Evolutionary conservation across 805 yeast genomes (phyloP).

Genomic region (Blastobotrys chiropterorum): DNA sequence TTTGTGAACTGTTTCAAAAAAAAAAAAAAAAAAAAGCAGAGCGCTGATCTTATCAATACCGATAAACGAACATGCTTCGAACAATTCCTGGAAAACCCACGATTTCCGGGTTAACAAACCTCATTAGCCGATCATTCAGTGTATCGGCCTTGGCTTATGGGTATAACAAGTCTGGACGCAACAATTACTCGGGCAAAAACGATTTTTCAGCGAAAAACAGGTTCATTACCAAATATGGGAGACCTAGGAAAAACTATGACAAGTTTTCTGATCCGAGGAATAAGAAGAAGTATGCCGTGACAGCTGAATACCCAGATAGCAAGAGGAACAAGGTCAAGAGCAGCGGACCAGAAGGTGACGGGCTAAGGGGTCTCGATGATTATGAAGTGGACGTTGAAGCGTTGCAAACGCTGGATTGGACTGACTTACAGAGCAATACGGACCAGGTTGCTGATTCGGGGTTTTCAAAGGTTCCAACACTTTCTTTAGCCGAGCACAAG

Average conservation of each 20-base stretch:
- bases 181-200: not conserved
- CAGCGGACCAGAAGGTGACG: constrained; percentile 24
- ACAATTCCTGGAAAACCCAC: not conserved
- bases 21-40: too few relatives aligned
- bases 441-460: constrained; percentile 12
- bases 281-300: not conserved
- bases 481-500: constrained; percentile 21
- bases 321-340: constrained; percentile 8
- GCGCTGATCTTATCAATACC: too few relatives aligned
- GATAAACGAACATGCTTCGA: too few relatives aligned
- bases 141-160: not conserved
- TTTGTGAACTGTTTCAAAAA: not conserved
- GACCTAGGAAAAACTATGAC: constrained; percentile 3
- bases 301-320: not conserved
- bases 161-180: not conserved
- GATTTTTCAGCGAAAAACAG: not conserved
- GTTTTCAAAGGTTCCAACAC: constrained; percentile 25
- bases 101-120: not conserved
- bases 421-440: constrained; percentile 20
- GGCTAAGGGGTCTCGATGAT: constrained; percentile 25
- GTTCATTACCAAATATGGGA: not conserved
- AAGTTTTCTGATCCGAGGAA: not conserved
- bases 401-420: constrained; percentile 20
- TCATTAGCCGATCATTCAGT: not conserved
- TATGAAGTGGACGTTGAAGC: constrained; percentile 26